These are phyloP conservation scores for Candida orba DNA, from an alignment of 805 yeast species.

Conservation along the genomic window DNA sequence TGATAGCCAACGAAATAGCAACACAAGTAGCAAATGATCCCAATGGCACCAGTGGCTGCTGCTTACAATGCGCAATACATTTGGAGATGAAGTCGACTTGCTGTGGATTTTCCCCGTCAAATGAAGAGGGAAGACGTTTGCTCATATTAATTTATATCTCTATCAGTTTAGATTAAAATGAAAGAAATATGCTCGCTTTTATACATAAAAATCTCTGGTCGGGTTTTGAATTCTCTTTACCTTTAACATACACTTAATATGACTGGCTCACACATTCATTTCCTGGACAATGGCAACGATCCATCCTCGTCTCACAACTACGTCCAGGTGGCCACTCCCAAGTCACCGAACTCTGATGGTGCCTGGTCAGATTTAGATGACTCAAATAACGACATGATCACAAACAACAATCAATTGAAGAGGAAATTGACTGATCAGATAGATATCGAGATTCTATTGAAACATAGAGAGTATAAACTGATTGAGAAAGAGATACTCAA, in stretches of 20 bases:
- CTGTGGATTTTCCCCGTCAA: slow-evolving; percentile 24
- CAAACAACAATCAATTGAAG: slow-evolving; percentile 14
- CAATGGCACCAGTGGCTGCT: slow-evolving; percentile 85
- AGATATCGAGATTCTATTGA: slow-evolving; percentile 52
- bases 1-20: slow-evolving; percentile 75
- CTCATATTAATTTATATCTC: no score
- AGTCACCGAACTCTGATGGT: slow-evolving; percentile 33
- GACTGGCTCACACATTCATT: slow-evolving; percentile 3
- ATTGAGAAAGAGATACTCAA: slow-evolving; percentile 48
- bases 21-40: slow-evolving; percentile 75
- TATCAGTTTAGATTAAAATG: no score
- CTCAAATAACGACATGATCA: slow-evolving; percentile 7
- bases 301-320: not conserved
- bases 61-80: slow-evolving; percentile 56
- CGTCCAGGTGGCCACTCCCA: slow-evolving; percentile 35
- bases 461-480: slow-evolving; percentile 46
- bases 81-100: slow-evolving; percentile 44
- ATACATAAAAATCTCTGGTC: not conserved
- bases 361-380: slow-evolving; percentile 7
- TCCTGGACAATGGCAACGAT: not conserved
- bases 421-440: slow-evolving; percentile 37
- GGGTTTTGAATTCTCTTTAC: not conserved
- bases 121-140: slow-evolving; percentile 27
- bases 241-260: not conserved
- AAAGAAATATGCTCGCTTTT: not conserved